These are phyloP conservation scores for Didymosphaeria variabile DNA, from an alignment of 2,329 filamentous ascomycete species.

Conservation along the genomic window DNA sequence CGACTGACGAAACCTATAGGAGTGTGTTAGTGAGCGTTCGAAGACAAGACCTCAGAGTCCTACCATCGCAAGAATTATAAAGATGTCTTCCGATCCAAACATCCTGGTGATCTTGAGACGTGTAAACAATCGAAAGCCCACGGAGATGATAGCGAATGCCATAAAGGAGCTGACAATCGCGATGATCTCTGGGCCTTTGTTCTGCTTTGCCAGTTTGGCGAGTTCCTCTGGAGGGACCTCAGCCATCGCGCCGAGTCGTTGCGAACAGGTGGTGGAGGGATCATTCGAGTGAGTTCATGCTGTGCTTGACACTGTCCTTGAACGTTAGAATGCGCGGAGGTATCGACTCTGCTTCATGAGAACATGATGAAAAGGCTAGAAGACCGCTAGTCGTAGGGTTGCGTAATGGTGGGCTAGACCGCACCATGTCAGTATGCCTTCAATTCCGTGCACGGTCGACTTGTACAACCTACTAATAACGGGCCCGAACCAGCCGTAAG, in stretches of 20 bases:
- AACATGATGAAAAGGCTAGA: neutral
- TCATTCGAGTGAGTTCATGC: neutral
- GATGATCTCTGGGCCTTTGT: neutral
- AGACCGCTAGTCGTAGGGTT: neutral
- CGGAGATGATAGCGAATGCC: neutral
- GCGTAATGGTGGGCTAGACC: neutral
- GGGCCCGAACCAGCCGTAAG: neutral
- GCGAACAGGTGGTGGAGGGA: too few relatives aligned
- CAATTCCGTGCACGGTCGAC: neutral
- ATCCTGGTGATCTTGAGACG: too few relatives aligned
- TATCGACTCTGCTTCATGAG: neutral
- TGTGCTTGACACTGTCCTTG: neutral
- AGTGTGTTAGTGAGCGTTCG: too few relatives aligned
- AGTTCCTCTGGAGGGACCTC: neutral
- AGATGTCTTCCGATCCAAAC: too few relatives aligned
- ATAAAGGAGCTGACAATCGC: neutral
- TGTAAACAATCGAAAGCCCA: neutral
- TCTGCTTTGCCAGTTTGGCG: neutral
- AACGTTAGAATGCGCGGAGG: neutral
- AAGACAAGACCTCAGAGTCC: too few relatives aligned
- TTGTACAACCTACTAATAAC: neutral
- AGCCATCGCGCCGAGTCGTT: neutral
- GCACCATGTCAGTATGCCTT: neutral
- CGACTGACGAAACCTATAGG: too few relatives aligned
- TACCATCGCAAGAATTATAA: too few relatives aligned